phyloP scores from a whole-genome alignment of 768 basidiomycete genomes.

The Tylopilus subfusipes region DNA sequence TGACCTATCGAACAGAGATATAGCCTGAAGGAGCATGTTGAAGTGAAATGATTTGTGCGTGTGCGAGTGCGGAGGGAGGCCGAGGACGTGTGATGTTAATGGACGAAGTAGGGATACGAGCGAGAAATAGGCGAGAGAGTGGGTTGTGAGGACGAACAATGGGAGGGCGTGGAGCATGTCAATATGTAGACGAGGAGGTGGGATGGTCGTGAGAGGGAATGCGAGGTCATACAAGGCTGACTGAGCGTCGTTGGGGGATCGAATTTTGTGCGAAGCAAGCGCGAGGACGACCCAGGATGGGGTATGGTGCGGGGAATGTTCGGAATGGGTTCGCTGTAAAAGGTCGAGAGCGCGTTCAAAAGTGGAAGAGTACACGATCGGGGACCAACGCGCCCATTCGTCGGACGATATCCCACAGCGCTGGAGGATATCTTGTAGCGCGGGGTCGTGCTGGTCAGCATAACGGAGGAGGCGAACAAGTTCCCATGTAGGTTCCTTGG shows the following conservation, averaged over 20 bases:
- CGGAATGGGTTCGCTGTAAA: constrained; percentile 11
- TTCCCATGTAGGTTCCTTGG: constrained; percentile 41
- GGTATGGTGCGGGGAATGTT: constrained; percentile 2
- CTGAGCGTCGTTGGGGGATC: constrained; percentile 43
- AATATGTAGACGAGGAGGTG: constrained; percentile 24
- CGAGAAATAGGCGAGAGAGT: constrained; percentile 48
- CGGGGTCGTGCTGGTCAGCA: constrained; percentile 1
- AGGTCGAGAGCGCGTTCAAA: constrained; percentile 31
- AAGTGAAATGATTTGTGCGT: constrained; percentile 34
- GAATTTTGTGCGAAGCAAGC: constrained; percentile 45
- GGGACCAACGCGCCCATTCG: constrained; percentile 41
- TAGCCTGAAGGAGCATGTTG: constrained; percentile 52
- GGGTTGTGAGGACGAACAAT: constrained; percentile 29
- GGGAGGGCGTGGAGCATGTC: constrained; percentile 4
- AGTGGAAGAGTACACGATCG: constrained; percentile 33
- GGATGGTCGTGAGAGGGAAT: constrained; percentile 34
- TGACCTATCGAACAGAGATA: constrained; percentile 43
- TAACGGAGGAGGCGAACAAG: constrained; percentile 35
- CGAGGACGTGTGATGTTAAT: constrained; percentile 42
- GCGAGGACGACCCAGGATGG: constrained; percentile 59
- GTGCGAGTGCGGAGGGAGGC: constrained; percentile 20
- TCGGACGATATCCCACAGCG: constrained; percentile 32
- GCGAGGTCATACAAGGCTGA: constrained; percentile 43
- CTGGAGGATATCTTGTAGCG: constrained; percentile 25
- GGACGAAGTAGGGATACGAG: constrained; percentile 45